Conservation (phyloP, 345 rosid genomes). For the Durio zibethinus region DNA sequence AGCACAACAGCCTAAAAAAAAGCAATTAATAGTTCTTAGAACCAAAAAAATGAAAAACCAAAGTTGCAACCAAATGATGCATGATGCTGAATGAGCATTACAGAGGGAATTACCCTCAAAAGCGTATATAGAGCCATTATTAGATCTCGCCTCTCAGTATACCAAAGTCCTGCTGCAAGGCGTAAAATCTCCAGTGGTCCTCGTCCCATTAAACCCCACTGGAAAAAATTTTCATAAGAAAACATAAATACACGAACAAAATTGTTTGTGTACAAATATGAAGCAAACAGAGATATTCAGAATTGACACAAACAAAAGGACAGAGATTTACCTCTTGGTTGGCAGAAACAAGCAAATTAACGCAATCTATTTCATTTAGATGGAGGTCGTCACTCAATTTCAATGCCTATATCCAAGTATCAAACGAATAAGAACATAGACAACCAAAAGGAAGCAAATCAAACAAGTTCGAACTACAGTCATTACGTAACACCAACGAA, state of each 20-base stretch:
- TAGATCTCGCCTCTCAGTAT: constrained; percentile 84
- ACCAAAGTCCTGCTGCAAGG: constrained; percentile 94
- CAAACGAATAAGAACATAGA: constrained; percentile 1
- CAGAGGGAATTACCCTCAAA: constrained; percentile 53
- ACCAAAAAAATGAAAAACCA: neutral
- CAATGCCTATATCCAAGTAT: constrained; percentile 48
- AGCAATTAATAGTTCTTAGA: constrained; percentile 11
- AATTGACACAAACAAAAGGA: constrained; percentile 19
- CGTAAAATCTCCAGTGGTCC: constrained; percentile 76
- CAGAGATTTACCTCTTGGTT: constrained; percentile 72
- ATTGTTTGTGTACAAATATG: neutral
- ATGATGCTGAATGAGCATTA: neutral
- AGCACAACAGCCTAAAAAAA: constrained; percentile 79
- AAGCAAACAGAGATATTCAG: neutral
- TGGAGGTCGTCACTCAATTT: constrained; percentile 87
- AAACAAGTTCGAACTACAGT: neutral
- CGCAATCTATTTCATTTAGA: constrained; percentile 86
- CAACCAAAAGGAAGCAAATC: neutral
- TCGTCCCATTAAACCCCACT: constrained; percentile 91
- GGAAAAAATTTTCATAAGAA: neutral
- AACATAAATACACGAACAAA: constrained; percentile 11
- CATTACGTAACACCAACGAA: neutral
- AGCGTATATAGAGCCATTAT: constrained; percentile 70
- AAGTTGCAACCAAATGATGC: neutral
- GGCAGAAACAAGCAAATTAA: constrained; percentile 77